A percentile compares a stretch with the other conserved stretches of the same genome.
Evolutionary conservation across 192 early-diverging fungal genomes (phyloP).

Genomic region (Backusella psychrophila): DNA sequence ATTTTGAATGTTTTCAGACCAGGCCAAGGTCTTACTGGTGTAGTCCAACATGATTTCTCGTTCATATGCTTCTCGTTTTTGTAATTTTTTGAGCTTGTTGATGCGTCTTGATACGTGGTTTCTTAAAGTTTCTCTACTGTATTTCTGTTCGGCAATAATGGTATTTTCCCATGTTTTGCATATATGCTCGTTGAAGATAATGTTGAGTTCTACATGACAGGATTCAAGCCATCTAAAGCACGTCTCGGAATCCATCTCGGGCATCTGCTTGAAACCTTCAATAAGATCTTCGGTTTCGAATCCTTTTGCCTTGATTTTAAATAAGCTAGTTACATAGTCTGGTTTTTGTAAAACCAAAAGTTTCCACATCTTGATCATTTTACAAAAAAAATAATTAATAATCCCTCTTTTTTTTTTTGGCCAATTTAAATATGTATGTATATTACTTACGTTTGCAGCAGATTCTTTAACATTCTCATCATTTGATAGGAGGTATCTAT

Average conservation of each 20-base stretch:
- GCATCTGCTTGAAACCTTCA: constrained; percentile 52
- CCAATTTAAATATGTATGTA: background rate
- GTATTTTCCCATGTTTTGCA: constrained; percentile 57
- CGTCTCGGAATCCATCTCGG: constrained; percentile 54
- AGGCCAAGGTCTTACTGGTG: constrained; percentile 45
- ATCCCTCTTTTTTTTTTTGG: no score
- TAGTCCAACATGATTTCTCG: constrained; percentile 52
- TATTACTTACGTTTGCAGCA: constrained; percentile 48
- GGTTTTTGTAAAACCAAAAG: constrained; percentile 59
- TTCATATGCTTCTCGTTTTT: constrained; percentile 40
- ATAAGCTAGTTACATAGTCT: constrained; percentile 35
- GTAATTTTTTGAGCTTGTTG: constrained; percentile 50
- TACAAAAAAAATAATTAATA: background rate
- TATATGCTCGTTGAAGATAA: constrained; percentile 55
- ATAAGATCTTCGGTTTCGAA: constrained; percentile 49
- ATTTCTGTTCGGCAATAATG: constrained; percentile 49
- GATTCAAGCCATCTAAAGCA: constrained; percentile 61
- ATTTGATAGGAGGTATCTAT: constrained; percentile 43
- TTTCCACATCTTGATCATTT: constrained; percentile 51
- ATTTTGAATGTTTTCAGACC: constrained; percentile 57
- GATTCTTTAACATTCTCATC: constrained; percentile 38
- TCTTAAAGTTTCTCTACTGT: constrained; percentile 46
- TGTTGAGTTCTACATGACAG: constrained; percentile 46
- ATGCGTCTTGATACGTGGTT: constrained; percentile 44
- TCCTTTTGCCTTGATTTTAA: constrained; percentile 33